Evolutionary conservation across 768 basidiomycete genomes (phyloP).

Genomic region (Mycena rosella): DNA sequence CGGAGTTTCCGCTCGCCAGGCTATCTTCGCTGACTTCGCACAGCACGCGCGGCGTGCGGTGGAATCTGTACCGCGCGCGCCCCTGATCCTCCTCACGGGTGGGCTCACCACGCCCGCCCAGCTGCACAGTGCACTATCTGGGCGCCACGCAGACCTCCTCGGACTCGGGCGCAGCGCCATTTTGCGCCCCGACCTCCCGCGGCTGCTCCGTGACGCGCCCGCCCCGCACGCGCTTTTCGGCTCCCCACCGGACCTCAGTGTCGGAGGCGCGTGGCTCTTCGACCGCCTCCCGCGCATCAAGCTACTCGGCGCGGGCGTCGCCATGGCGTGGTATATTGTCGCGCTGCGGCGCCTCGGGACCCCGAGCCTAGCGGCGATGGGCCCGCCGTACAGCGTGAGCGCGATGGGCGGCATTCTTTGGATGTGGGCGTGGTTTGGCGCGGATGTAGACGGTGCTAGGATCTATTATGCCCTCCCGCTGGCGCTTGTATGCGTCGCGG

Average conservation of each 20-base stretch:
- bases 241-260: slow-evolving; percentile 50
- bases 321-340: slow-evolving; percentile 52
- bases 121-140: slow-evolving; percentile 64
- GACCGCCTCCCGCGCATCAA: no score
- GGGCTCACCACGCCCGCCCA: slow-evolving; percentile 75
- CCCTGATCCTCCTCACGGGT: slow-evolving; percentile 85
- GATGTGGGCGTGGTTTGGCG: slow-evolving; percentile 63
- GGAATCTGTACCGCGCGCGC: slow-evolving; percentile 51
- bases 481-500: no score
- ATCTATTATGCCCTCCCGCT: not conserved
- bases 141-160: slow-evolving; percentile 76
- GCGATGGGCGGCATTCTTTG: slow-evolving; percentile 53
- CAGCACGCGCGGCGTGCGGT: slow-evolving; percentile 63
- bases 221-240: slow-evolving; percentile 51
- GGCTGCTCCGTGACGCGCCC: slow-evolving; percentile 46
- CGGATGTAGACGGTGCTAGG: not conserved
- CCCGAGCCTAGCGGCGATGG: slow-evolving; percentile 3
- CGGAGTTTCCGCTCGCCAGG: slow-evolving; percentile 42
- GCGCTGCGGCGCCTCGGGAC: not conserved
- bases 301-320: no score
- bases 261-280: not conserved
- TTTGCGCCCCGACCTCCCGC: slow-evolving; percentile 71
- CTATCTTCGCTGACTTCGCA: slow-evolving; percentile 80
- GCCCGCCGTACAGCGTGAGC: slow-evolving; percentile 45
- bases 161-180: slow-evolving; percentile 82